Evolutionary conservation across 2,329 filamentous ascomycete genomes (phyloP).

Genomic region (Boeremia exigua): DNA sequence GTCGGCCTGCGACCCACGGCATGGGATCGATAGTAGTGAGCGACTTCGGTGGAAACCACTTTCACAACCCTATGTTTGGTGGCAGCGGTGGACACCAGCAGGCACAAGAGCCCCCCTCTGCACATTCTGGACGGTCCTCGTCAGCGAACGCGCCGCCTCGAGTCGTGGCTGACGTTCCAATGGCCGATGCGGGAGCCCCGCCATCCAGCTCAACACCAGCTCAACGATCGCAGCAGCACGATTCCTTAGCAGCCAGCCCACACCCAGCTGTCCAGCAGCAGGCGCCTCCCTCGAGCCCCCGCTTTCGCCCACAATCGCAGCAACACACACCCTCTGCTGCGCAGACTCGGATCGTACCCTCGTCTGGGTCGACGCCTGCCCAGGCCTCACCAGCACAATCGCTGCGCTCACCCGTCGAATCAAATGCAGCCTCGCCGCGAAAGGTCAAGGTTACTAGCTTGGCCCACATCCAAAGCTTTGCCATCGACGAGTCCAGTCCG

Average conservation of each 20-base stretch:
- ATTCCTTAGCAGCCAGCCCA: constrained; percentile 26
- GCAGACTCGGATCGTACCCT: constrained; percentile 32
- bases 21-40: constrained; percentile 67
- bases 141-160: constrained; percentile 36
- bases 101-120: constrained; percentile 45
- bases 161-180: constrained; percentile 44
- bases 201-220: constrained; percentile 38
- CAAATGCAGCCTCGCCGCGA: constrained; percentile 55
- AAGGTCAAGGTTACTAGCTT: constrained; percentile 85
- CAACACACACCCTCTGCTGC: constrained; percentile 37
- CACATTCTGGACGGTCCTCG: constrained; percentile 44
- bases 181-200: constrained; percentile 47
- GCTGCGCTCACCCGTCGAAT: constrained; percentile 38
- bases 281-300: constrained; percentile 41
- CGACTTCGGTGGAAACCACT: constrained; percentile 78
- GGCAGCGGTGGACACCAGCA: constrained; percentile 53
- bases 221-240: constrained; percentile 35
- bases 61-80: constrained; percentile 73
- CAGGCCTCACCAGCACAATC: constrained; percentile 34
- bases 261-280: constrained; percentile 24
- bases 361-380: constrained; percentile 34
- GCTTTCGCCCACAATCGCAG: constrained; percentile 44
- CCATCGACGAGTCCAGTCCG: constrained; percentile 73
- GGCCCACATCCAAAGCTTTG: constrained; percentile 88
- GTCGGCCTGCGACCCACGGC: constrained; percentile 47